Conservation (phyloP, 768 basidiomycete species). For the Macrolepiota fuliginosa region DNA sequence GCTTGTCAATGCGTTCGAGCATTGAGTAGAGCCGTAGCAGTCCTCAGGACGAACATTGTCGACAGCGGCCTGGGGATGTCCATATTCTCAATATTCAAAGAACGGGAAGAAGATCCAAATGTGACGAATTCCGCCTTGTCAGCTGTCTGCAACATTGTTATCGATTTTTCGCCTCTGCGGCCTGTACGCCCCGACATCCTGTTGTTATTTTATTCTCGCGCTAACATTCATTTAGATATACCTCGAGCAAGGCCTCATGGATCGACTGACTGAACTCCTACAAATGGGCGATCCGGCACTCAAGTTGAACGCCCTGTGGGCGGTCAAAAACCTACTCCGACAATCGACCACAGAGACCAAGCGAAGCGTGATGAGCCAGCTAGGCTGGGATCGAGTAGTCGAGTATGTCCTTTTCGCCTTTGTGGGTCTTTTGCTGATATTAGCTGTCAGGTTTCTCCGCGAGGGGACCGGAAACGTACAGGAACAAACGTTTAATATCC, state of each 20-base stretch:
- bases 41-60: conserved; percentile 80
- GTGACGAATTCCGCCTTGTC: conserved; percentile 71
- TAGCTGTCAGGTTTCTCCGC: conserved; percentile 43
- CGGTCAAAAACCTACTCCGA: conserved; percentile 77
- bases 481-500: conserved; percentile 69
- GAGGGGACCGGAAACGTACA: conserved; percentile 54
- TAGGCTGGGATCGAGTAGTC: conserved; percentile 64
- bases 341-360: conserved; percentile 63
- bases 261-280: conserved; percentile 57
- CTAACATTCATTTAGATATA: conserved; percentile 44
- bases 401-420: conserved; percentile 37
- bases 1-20: conserved; percentile 86
- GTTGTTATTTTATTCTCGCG: conserved; percentile 5
- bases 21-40: conserved; percentile 73
- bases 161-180: conserved; percentile 81
- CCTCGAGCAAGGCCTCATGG: conserved; percentile 65
- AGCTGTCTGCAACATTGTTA: conserved; percentile 82
- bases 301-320: conserved; percentile 78
- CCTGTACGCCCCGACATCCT: conserved; percentile 42
- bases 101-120: conserved; percentile 53
- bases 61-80: conserved; percentile 78
- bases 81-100: conserved; percentile 52
- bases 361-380: conserved; percentile 56
- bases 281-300: conserved; percentile 51
- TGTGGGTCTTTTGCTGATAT: not conserved